phyloP scores from a whole-genome alignment of 495 filamentous ascomycete species.

The Penicillium bovifimosum region DNA sequence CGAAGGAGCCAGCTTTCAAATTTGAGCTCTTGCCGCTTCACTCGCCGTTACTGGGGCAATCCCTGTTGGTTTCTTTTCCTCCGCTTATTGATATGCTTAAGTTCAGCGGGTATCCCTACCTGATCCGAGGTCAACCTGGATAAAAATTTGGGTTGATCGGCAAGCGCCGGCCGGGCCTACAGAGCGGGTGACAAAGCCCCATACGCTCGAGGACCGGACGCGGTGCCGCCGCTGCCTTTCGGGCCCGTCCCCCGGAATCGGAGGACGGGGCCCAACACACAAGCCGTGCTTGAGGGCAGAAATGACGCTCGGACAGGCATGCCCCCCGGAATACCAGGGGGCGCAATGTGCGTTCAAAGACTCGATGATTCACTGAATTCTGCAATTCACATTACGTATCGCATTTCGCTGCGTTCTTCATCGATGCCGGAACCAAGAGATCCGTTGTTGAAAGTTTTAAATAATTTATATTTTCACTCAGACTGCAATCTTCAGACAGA shows the following conservation, averaged over 20 bases:
- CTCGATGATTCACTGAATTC: slow-evolving; percentile 65
- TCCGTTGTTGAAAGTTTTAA: slow-evolving; percentile 64
- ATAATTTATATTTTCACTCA: slow-evolving; percentile 22
- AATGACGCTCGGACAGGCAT: slow-evolving; percentile 65
- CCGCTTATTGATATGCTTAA: slow-evolving; percentile 66
- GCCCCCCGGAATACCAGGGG: slow-evolving; percentile 56
- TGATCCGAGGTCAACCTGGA: slow-evolving; percentile 58
- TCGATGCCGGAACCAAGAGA: slow-evolving; percentile 6
- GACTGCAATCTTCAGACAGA: slow-evolving; percentile 25
- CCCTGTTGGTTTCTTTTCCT: slow-evolving; percentile 65
- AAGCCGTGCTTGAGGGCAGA: slow-evolving; percentile 45
- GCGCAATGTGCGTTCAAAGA: slow-evolving; percentile 69
- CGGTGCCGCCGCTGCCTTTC: slow-evolving; percentile 43
- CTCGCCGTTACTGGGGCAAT: slow-evolving; percentile 67
- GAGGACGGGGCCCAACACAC: slow-evolving; percentile 40
- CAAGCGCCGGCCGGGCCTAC: slow-evolving; percentile 14
- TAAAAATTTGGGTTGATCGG: slow-evolving; percentile 15
- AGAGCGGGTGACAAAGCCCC: slow-evolving; percentile 30
- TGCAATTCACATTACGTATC: slow-evolving; percentile 5
- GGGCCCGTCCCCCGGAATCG: slow-evolving; percentile 25
- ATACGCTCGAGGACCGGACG: slow-evolving; percentile 39
- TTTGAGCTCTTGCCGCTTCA: slow-evolving; percentile 68
- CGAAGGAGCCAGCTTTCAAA: slow-evolving; percentile 58
- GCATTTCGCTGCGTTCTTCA: slow-evolving; percentile 7
- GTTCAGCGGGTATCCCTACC: slow-evolving; percentile 58